phyloP scores from a whole-genome alignment of 2,329 filamentous ascomycete genomes.

The Aureobasidium mangrovei region DNA sequence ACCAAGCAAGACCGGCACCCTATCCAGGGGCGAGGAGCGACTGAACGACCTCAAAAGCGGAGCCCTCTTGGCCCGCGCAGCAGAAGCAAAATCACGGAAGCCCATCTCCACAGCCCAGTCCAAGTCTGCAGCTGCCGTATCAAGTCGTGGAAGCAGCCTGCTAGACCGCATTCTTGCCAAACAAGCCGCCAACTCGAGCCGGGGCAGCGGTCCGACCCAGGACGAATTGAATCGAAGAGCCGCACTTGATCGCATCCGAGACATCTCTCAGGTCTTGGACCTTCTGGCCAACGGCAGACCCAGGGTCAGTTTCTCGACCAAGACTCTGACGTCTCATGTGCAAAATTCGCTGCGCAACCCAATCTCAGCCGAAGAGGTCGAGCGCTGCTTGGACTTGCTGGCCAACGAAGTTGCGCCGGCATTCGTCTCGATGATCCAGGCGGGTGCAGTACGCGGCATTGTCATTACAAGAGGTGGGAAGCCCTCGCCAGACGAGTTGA shows the following conservation, averaged over 20 bases:
- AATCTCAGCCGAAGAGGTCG: constrained; percentile 36
- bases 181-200: constrained; percentile 32
- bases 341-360: constrained; percentile 39
- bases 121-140: constrained; percentile 31
- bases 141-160: constrained; percentile 35
- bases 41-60: constrained; percentile 58
- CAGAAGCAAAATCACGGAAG: constrained; percentile 22
- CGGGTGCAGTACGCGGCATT: constrained; percentile 35
- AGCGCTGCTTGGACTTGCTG: constrained; percentile 36
- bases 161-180: constrained; percentile 45
- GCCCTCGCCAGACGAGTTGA: constrained; percentile 13
- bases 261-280: constrained; percentile 36
- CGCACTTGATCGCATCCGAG: constrained; percentile 39
- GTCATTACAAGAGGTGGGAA: constrained; percentile 30
- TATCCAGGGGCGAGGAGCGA: constrained; percentile 58
- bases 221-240: constrained; percentile 37
- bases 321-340: constrained; percentile 33
- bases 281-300: constrained; percentile 31
- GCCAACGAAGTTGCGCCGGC: constrained; percentile 35
- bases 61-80: constrained; percentile 24
- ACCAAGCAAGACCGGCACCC: constrained; percentile 42
- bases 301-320: constrained; percentile 38
- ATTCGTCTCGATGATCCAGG: constrained; percentile 33
- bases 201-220: constrained; percentile 32
- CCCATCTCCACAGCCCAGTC: constrained; percentile 20